Conservation (phyloP, 345 rosid genomes). For the Salix caprea region DNA sequence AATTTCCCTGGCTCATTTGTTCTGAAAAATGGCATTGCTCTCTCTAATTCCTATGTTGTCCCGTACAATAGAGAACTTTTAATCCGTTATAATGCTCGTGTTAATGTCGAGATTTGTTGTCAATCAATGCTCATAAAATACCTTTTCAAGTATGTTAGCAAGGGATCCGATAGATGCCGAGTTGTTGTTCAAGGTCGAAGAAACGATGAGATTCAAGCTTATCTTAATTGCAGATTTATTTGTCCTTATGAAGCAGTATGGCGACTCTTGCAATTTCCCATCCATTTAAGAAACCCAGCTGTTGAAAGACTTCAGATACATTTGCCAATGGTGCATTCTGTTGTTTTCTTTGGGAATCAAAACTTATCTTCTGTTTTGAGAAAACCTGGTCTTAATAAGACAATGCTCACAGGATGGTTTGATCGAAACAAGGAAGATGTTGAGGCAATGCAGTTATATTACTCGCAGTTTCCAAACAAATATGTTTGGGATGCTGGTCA, state of each 20-base stretch:
- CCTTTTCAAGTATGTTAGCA: neutral
- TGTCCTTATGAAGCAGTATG: neutral
- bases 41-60: neutral
- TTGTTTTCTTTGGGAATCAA: neutral
- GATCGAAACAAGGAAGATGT: neutral
- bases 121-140: neutral
- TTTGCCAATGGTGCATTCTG: neutral
- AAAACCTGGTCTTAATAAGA: neutral
- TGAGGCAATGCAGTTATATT: neutral
- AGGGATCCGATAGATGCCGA: neutral
- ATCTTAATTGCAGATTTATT: neutral
- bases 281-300: neutral
- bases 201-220: neutral
- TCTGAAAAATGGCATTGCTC: neutral
- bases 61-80: neutral
- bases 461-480: neutral
- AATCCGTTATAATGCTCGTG: neutral
- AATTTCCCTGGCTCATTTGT: neutral
- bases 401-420: neutral
- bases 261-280: neutral
- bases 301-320: neutral
- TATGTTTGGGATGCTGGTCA: neutral
- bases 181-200: accelerated
- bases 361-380: neutral
- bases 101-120: neutral